phyloP scores from a whole-genome alignment of 371 early-diverging fungal species.

The Mucor ambiguus region DNA sequence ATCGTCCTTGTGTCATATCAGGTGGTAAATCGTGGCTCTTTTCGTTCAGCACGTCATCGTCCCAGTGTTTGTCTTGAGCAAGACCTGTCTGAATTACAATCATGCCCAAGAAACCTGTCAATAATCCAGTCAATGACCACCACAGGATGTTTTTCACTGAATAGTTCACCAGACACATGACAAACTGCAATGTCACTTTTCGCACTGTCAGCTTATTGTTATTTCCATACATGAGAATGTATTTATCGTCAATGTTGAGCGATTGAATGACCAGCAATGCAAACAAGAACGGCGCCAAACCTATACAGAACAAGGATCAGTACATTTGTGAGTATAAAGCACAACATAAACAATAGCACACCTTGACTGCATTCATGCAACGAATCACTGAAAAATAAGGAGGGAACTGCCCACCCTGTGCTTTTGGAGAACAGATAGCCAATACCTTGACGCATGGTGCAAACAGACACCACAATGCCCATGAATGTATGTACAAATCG shows the following conservation, averaged over 20 bases:
- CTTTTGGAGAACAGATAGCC: constrained; percentile 51
- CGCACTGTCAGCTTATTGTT: constrained; percentile 33
- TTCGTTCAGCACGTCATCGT: constrained; percentile 2
- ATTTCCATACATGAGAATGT: constrained; percentile 33
- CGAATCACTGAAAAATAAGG: constrained; percentile 49
- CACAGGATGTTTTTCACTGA: constrained; percentile 47
- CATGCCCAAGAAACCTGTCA: constrained; percentile 42
- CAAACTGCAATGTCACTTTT: constrained; percentile 35
- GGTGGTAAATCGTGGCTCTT: constrained; percentile 15
- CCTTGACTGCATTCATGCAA: constrained; percentile 57
- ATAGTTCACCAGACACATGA: constrained; percentile 48
- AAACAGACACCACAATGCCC: constrained; percentile 21
- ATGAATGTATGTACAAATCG: constrained; percentile 30
- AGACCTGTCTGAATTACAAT: constrained; percentile 23
- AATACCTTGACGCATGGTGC: constrained; percentile 32
- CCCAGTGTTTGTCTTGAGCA: constrained; percentile 22
- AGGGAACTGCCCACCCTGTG: constrained; percentile 49
- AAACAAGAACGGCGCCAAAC: constrained; percentile 50
- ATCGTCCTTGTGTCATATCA: constrained; percentile 20
- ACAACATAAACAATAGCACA: constrained; percentile 9
- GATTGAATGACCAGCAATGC: constrained; percentile 49
- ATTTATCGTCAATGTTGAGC: constrained; percentile 38
- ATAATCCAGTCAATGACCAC: constrained; percentile 52
- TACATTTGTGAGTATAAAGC: background rate
- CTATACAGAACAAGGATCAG: constrained; percentile 14